These are phyloP conservation scores for Ascochyta lentis DNA, from an alignment of 2,329 filamentous ascomycete genomes.

Conservation along the genomic window DNA sequence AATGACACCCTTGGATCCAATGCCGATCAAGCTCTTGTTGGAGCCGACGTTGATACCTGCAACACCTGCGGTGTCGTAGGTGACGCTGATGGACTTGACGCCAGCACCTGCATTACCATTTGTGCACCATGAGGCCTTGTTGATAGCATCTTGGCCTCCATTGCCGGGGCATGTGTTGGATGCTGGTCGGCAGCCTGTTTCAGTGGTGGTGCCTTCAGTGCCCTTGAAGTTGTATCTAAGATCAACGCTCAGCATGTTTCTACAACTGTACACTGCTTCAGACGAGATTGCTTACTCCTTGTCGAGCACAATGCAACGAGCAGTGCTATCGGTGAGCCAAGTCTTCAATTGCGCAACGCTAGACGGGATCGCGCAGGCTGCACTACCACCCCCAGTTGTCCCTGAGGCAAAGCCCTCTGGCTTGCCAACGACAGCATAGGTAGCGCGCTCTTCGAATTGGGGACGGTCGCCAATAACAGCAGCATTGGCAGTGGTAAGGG, in stretches of 20 bases:
- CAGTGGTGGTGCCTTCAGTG: constrained; percentile 60
- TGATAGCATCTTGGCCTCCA: constrained; percentile 65
- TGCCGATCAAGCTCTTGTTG: constrained; percentile 64
- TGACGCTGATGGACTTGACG: constrained; percentile 48
- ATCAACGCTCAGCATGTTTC: not conserved
- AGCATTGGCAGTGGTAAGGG: constrained; percentile 22
- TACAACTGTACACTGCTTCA: not conserved
- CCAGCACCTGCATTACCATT: constrained; percentile 63
- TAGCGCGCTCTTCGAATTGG: constrained; percentile 18
- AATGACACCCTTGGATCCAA: constrained; percentile 60
- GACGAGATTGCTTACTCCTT: constrained; percentile 39
- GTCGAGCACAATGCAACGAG: constrained; percentile 65
- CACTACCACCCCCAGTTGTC: constrained; percentile 66
- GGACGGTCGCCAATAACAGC: constrained; percentile 20
- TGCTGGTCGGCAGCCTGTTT: constrained; percentile 61
- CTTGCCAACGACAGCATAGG: constrained; percentile 41
- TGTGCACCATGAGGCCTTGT: constrained; percentile 61
- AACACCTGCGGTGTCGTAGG: constrained; percentile 59
- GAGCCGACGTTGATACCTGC: constrained; percentile 59
- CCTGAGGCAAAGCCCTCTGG: constrained; percentile 60
- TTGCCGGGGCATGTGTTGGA: constrained; percentile 57
- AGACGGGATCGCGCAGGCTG: constrained; percentile 60
- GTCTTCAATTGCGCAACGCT: constrained; percentile 62
- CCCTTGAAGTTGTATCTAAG: constrained; percentile 58
- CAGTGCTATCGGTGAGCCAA: constrained; percentile 61